Evolutionary conservation across 768 basidiomycete genomes (phyloP), one percentile per base, ranked within the genome.

Genomic region (Lactarius trivialis): DNA sequence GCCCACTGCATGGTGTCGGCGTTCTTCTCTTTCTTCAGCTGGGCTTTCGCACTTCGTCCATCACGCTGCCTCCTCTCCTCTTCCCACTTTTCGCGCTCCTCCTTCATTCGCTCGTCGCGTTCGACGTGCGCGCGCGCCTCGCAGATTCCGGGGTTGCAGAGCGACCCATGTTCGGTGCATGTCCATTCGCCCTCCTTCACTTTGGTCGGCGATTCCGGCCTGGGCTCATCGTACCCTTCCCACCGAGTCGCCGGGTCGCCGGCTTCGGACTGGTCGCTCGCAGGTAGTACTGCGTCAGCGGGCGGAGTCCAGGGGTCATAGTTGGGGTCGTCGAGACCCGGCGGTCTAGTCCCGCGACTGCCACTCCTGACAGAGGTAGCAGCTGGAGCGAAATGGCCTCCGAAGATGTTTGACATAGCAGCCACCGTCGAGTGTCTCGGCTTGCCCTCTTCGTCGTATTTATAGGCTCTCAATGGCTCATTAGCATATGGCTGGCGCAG

Each of bases 141-240:
- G 64, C 66, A 67, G 17, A 67, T 61, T 0, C 60, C 60, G 7
- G 43, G 48, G 26, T 2, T 58, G 50, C 66, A 67, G 54, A 49
- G n/a, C 26, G 53, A 11, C 17, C 66, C 66, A 26, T 67, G 66
- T 19, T 37, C 26, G 7, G 37, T 21, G n/a, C 66, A 67, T 0
- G 12, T 3, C 60, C 59, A 59, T 12, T 43, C 37, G 15, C 21
- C 34, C 19, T 48, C 50, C 21, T 30, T 53, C 9, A 52, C 48
- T 14, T 30, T 64, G 9, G 24, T 52, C 32, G 24, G 51, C 3
- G 21, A 26, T 6, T 65, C 64, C 43, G 14, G 45, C 34, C 43
- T 49, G 4, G 50, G 45, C 4, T 4, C 8, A 8, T 21, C 24
- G 36, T 65, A 65, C 14, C n/a, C 56, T 2, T 3, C 26, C 65